Conservation (phyloP, 108 stramenopile species). For the Pseudonitzschia pungens region DNA sequence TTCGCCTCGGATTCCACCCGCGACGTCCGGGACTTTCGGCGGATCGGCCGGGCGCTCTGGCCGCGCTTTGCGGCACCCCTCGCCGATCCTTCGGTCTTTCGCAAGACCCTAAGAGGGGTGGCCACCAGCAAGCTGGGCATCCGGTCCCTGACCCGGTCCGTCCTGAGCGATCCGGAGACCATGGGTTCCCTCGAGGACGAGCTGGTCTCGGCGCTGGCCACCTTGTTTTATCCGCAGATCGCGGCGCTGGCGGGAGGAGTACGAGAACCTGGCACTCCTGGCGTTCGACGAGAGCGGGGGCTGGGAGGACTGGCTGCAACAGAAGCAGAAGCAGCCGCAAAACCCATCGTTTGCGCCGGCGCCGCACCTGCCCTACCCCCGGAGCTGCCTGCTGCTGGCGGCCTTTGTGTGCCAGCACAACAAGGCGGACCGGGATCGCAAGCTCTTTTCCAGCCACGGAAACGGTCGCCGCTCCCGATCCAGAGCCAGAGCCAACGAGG, state of each 20-base stretch:
- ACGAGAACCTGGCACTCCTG: slow-evolving; percentile 1
- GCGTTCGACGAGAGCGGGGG: neutral
- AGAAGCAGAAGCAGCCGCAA: neutral
- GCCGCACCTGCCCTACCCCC: slow-evolving; percentile 45
- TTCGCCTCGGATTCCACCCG: slow-evolving; percentile 44
- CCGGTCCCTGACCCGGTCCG: neutral
- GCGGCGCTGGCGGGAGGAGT: neutral
- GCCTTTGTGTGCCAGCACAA: slow-evolving; percentile 79
- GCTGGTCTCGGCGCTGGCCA: neutral
- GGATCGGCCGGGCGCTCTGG: slow-evolving; percentile 63
- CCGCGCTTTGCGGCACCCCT: slow-evolving; percentile 49
- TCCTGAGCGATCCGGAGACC: neutral
- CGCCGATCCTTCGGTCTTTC: slow-evolving; percentile 11
- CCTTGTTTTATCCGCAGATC: neutral
- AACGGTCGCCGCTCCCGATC: slow-evolving; percentile 47
- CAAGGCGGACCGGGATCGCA: slow-evolving; percentile 51
- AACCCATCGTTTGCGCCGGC: too few species aligned
- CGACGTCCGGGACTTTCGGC: slow-evolving; percentile 58
- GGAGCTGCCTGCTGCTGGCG: slow-evolving; percentile 62
- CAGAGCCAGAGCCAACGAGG: slow-evolving; percentile 22
- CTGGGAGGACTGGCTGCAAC: neutral
- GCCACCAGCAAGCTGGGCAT: neutral
- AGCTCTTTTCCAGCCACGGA: slow-evolving; percentile 56
- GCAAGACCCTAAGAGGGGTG: slow-evolving; percentile 14
- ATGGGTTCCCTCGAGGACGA: neutral